phyloP scores from a whole-genome alignment of 2,329 filamentous ascomycete species.

The Sporothrix humicola region DNA sequence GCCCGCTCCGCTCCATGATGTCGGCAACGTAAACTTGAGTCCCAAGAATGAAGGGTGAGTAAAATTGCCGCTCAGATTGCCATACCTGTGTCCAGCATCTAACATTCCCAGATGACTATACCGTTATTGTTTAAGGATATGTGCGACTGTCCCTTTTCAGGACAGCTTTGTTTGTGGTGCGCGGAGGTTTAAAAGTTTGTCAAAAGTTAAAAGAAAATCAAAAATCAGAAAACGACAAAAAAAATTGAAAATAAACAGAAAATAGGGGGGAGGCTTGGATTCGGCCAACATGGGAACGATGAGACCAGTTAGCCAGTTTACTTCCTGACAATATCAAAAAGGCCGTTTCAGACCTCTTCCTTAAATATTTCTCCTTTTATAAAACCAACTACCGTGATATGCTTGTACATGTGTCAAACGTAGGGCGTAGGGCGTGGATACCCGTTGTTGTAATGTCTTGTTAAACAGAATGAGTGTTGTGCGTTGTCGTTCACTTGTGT shows the following conservation, averaged over 20 bases:
- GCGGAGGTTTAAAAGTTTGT: constrained; percentile 3
- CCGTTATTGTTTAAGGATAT: constrained; percentile 6
- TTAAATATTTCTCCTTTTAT: neutral
- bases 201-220: neutral
- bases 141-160: constrained; percentile 3
- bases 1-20: constrained; percentile 72
- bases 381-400: neutral
- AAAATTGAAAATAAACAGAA: neutral
- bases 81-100: neutral
- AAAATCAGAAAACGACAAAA: neutral
- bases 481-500: neutral
- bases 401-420: neutral
- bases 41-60: constrained; percentile 21
- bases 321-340: neutral
- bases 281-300: neutral
- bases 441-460: neutral
- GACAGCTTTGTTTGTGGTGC: constrained; percentile 1
- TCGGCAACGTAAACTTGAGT: constrained; percentile 60
- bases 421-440: neutral
- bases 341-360: neutral
- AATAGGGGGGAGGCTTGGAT: neutral
- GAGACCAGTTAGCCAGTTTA: neutral
- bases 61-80: neutral
- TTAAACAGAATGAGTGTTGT: no score
- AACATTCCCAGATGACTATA: constrained; percentile 17